Conservation (phyloP, 805 yeast species). For the Ogataea thermomethanolica region DNA sequence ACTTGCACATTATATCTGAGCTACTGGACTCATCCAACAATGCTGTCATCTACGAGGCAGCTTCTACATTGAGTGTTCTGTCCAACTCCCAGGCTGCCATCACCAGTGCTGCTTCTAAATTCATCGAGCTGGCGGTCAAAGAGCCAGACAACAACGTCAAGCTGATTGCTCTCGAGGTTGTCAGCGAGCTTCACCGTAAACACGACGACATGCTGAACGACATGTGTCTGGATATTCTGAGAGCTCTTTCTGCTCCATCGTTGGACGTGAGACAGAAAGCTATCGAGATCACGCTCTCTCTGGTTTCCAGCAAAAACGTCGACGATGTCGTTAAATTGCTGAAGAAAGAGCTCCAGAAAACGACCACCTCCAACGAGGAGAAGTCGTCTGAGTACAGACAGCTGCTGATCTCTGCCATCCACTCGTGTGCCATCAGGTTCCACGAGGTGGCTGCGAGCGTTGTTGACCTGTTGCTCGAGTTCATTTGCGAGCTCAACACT, state of each 20-base stretch:
- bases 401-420: conserved; percentile 81
- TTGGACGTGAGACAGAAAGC: conserved; percentile 89
- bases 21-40: conserved; percentile 66
- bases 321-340: conserved; percentile 90
- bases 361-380: conserved; percentile 71
- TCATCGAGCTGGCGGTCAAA: conserved; percentile 82
- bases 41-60: conserved; percentile 87
- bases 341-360: conserved; percentile 82
- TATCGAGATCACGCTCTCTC: conserved; percentile 72
- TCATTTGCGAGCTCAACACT: conserved; percentile 79
- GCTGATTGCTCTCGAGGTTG: conserved; percentile 83
- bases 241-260: conserved; percentile 85
- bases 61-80: conserved; percentile 65
- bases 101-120: conserved; percentile 76
- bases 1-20: conserved; percentile 68
- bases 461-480: conserved; percentile 81
- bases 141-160: conserved; percentile 96
- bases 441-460: conserved; percentile 90
- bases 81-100: conserved; percentile 61
- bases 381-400: conserved; percentile 84
- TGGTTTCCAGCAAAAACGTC: conserved; percentile 83
- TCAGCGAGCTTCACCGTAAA: conserved; percentile 66
- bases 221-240: conserved; percentile 77
- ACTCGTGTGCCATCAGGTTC: conserved; percentile 81
- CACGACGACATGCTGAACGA: conserved; percentile 84